A percentile compares a stretch with the other conserved stretches of the same genome.
Evolutionary conservation across 225 moss, liverwort and hornwort species (phyloP).

Genomic region (Antitrichia curtipendula): DNA sequence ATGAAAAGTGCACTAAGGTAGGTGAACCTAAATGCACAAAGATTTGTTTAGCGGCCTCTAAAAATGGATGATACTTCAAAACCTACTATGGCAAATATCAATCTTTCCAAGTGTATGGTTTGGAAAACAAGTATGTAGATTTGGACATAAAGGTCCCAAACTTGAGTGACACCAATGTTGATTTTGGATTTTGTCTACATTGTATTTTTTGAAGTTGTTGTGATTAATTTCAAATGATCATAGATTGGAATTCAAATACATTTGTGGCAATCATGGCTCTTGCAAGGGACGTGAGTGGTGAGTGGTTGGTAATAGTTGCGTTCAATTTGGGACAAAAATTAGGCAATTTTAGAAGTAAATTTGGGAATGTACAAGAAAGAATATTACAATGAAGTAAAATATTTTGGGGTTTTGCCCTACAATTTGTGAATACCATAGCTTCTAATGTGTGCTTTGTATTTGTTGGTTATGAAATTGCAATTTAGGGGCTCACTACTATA

Average conservation of each 20-base stretch:
- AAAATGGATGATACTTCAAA: background rate
- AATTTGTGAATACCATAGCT: background rate
- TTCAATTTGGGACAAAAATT: background rate
- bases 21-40: background rate
- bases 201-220: fast-evolving
- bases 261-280: background rate
- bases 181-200: fast-evolving
- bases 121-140: fast-evolving
- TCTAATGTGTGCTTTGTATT: background rate
- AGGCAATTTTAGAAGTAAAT: background rate
- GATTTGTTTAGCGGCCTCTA: background rate
- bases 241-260: background rate
- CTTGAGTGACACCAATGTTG: fast-evolving
- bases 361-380: background rate
- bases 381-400: background rate
- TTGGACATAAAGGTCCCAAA: background rate
- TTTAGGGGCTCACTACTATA: too few relatives aligned
- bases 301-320: fast-evolving
- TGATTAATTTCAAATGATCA: background rate
- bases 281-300: background rate
- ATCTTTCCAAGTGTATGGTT: background rate
- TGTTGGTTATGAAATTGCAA: background rate
- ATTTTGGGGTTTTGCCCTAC: fast-evolving
- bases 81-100: background rate
- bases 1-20: background rate